Evolutionary conservation across 495 filamentous ascomycete genomes (phyloP).

Genomic region (Aspergillus saccharolyticus): DNA sequence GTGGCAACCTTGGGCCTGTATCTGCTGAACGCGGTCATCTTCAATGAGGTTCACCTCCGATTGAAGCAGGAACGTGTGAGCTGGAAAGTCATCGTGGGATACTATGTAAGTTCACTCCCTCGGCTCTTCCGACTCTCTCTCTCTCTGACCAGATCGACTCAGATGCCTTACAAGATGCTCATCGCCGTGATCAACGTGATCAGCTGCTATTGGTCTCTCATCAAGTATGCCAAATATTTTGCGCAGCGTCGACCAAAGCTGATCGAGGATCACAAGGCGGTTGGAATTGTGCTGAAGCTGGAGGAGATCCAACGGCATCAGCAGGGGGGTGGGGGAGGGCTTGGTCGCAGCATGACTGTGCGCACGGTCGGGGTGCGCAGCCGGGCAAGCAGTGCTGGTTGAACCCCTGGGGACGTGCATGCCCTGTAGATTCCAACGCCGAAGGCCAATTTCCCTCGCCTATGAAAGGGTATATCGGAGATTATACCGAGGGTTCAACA

Average conservation of each 20-base stretch:
- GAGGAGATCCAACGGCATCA: slow-evolving; percentile 1
- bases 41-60: slow-evolving; percentile 44
- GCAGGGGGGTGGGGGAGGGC: not conserved
- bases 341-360: not conserved
- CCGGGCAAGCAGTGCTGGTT: not conserved
- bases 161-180: slow-evolving; percentile 35
- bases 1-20: slow-evolving; percentile 34
- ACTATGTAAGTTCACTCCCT: slow-evolving; percentile 21
- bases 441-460: no score
- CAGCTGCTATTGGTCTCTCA: slow-evolving; percentile 41
- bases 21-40: slow-evolving; percentile 33
- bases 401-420: not conserved
- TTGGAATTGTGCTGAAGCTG: slow-evolving; percentile 30
- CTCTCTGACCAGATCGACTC: not conserved
- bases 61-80: slow-evolving; percentile 33
- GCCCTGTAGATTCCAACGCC: no score
- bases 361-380: not conserved
- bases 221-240: slow-evolving; percentile 42
- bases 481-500: no score
- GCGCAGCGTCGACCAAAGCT: slow-evolving; percentile 39
- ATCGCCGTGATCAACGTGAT: slow-evolving; percentile 37
- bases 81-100: slow-evolving; percentile 25
- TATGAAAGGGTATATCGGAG: no score
- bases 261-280: slow-evolving; percentile 38
- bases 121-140: not conserved